Base-by-base conservation (phyloP, 352 stramenopile species). In the Pythium aquatile region DNA sequence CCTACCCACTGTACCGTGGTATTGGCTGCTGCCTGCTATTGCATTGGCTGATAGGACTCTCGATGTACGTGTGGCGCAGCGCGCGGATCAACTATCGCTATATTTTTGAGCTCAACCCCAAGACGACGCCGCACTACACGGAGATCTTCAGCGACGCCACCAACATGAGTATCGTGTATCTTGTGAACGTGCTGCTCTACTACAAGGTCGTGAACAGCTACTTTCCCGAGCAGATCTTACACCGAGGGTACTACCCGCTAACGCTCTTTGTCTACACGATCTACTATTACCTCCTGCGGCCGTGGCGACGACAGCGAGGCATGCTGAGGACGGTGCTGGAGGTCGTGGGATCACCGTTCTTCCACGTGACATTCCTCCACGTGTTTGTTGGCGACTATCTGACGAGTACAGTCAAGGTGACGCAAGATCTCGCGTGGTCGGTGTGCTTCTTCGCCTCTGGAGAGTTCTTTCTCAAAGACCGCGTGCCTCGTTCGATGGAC, bases 131-230 rank as follows among this genome's bases (percentile, higher is more conserved):
- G 72, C 74, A 88, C 75, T 79, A 90, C 90, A 73, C 84, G 65
- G 77, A 92, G 60, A 96, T 98, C 28, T 98, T 98, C 64, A 97
- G 96, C 67, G 93, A 98, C 74, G 94, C 94, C 13, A 97, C 97
- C 33, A 97, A 98, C 74, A 97, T 98, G 75, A 98, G 90, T 17
- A 96, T 99, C 46, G 82, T 98, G 3, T 99, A 97, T 70, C 73
- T 99, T 10, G 68, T 96, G 11, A 92, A 94, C 59, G 90, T 98
- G 76, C 80, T 99, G 56, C 76, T 98, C 26, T 99, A 99, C 73
- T 99, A 98, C 88, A 98, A 99, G 80, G 91, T 97, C 24, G 83
- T 92, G 69, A 96, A 96, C 54, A 79, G 76, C 0, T 88, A 93
- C 60, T 96, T 96, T 32, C 87, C 87, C 0, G 87, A 96, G 53